Evolutionary conservation across 495 filamentous ascomycete genomes (phyloP).

Genomic region (Hypoxylon crocopeplum): DNA sequence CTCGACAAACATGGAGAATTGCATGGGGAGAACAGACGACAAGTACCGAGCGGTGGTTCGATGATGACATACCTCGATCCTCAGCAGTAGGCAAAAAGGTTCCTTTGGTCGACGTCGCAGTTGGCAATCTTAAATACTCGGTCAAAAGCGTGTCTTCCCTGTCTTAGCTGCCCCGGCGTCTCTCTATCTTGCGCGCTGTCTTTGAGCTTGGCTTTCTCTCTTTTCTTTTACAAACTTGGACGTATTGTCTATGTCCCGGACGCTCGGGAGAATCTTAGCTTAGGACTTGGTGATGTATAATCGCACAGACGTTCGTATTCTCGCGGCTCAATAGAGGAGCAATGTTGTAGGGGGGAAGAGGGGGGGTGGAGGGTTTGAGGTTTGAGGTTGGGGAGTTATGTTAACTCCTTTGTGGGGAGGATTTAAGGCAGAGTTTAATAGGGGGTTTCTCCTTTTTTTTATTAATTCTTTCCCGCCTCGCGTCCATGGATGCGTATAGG

Average conservation of each 20-base stretch:
- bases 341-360: constrained; percentile 16
- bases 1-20: constrained; percentile 3
- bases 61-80: constrained; percentile 31
- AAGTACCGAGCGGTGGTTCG: constrained; percentile 6
- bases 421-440: too few relatives aligned
- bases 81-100: background rate
- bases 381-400: constrained; percentile 24
- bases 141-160: constrained; percentile 23
- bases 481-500: too few relatives aligned
- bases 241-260: too few relatives aligned
- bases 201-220: background rate
- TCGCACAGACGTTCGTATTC: constrained; percentile 28
- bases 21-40: constrained; percentile 9
- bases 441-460: too few relatives aligned
- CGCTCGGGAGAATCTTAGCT: too few relatives aligned
- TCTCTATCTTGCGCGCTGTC: background rate
- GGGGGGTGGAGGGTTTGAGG: constrained; percentile 26
- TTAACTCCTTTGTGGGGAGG: constrained; percentile 10
- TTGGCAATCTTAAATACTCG: constrained; percentile 31
- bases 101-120: constrained; percentile 20
- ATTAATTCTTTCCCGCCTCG: too few relatives aligned
- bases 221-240: too few relatives aligned
- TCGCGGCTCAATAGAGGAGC: constrained; percentile 6
- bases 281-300: background rate
- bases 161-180: background rate